phyloP scores from a whole-genome alignment of 139 green algal species.

The Micractinium conductrix region DNA sequence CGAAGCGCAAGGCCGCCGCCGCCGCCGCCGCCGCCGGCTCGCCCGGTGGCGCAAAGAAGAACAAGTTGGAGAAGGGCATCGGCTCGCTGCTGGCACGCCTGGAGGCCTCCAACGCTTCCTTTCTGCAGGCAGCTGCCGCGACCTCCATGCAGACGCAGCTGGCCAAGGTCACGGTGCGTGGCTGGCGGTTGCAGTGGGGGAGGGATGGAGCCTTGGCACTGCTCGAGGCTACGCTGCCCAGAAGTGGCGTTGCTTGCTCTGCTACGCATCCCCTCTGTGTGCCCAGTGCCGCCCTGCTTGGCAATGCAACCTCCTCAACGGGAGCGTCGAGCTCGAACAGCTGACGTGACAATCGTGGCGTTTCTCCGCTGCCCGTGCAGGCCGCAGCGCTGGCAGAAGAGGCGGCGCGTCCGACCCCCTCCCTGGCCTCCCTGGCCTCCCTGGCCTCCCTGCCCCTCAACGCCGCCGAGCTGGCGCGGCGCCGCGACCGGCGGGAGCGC shows the following conservation, averaged over 20 bases:
- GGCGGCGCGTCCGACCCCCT: no score
- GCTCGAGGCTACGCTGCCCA: no score
- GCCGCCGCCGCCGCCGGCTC: background rate
- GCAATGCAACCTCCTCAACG: background rate
- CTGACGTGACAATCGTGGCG: no score
- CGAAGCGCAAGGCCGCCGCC: slow-evolving; percentile 19
- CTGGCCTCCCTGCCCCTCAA: slow-evolving; percentile 15
- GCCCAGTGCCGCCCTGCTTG: no score
- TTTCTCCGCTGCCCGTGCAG: no score
- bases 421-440: background rate
- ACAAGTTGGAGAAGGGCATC: slow-evolving; percentile 5
- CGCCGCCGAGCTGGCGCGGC: slow-evolving; percentile 31
- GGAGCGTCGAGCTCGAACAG: no score
- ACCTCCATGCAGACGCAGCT: background rate
- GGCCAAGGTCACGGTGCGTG: background rate
- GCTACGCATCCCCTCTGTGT: background rate
- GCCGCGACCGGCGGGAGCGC: slow-evolving; percentile 40
- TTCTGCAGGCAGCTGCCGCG: slow-evolving; percentile 6
- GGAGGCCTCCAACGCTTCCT: slow-evolving; percentile 33
- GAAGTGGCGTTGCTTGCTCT: no score
- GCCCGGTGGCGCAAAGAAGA: background rate
- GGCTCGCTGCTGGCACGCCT: slow-evolving; percentile 16
- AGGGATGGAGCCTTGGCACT: no score
- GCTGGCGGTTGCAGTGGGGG: no score
- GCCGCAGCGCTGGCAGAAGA: background rate